Conservation (phyloP, 2,329 filamentous ascomycete species). For the Scedosporium boydii region DNA sequence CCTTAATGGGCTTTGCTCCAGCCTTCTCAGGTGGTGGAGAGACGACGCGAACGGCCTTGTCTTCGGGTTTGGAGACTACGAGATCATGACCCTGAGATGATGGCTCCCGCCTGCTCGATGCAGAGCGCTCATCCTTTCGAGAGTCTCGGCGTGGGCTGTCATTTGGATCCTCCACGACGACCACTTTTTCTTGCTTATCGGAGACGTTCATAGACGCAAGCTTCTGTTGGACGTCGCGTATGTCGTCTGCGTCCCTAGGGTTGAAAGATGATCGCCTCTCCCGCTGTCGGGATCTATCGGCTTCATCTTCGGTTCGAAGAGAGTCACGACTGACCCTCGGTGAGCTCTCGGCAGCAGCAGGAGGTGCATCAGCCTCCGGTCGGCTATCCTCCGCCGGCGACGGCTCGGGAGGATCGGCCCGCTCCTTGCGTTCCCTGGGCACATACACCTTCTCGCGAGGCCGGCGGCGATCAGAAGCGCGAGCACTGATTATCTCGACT, state of each 20-base stretch:
- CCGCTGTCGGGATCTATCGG: background rate
- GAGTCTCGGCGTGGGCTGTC: constrained; percentile 4
- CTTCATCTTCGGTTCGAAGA: background rate
- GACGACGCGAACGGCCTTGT: constrained; percentile 56
- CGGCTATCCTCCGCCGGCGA: background rate
- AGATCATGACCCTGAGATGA: constrained; percentile 27
- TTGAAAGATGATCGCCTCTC: constrained; percentile 28
- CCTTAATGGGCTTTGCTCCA: constrained; percentile 63
- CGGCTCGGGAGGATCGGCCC: background rate
- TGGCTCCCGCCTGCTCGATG: background rate
- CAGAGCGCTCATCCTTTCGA: background rate
- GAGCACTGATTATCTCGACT: constrained; percentile 11
- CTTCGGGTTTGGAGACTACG: constrained; percentile 20
- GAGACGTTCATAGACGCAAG: constrained; percentile 30
- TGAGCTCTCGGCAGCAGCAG: background rate
- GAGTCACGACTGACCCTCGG: background rate
- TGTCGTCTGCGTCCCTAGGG: constrained; percentile 40
- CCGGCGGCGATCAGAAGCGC: background rate
- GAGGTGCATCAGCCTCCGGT: background rate
- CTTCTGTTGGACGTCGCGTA: constrained; percentile 41
- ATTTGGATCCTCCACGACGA: constrained; percentile 1
- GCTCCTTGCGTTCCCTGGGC: constrained; percentile 1
- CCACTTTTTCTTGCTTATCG: constrained; percentile 3
- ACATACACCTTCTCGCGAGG: constrained; percentile 11
- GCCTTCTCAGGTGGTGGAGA: constrained; percentile 59